Evolutionary conservation across 2,329 filamentous ascomycete genomes (phyloP).

Genomic region (Lasiodiplodia theobromae): DNA sequence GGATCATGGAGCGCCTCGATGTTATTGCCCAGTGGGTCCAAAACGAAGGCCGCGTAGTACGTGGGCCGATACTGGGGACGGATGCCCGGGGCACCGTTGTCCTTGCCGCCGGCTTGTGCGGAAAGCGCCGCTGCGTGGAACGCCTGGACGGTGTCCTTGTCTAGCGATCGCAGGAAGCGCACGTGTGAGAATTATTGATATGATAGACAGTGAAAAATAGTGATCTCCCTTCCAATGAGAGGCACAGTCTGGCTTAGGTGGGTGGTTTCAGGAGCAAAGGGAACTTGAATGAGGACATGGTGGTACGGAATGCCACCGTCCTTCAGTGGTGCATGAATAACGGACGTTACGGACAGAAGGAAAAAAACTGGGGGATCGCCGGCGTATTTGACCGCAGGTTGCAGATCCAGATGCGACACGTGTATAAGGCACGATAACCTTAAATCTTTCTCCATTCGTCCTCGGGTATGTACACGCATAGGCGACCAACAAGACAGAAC

Average conservation of each 20-base stretch:
- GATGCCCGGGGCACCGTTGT: slow-evolving; percentile 38
- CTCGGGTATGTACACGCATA: neutral
- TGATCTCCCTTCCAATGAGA: neutral
- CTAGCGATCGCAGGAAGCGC: neutral
- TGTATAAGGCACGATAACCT: neutral
- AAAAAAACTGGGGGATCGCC: neutral
- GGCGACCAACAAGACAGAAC: neutral
- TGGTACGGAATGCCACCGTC: neutral
- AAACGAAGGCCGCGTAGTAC: slow-evolving; percentile 41
- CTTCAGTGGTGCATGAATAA: neutral
- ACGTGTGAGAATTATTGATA: no score
- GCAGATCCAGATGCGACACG: neutral
- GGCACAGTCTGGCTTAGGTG: neutral
- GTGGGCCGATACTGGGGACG: slow-evolving; percentile 38
- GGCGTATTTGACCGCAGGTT: neutral
- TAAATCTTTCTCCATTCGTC: neutral
- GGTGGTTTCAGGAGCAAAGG: neutral
- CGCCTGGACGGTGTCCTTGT: slow-evolving; percentile 8
- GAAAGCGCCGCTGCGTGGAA: slow-evolving; percentile 24
- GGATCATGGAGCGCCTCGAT: slow-evolving; percentile 6
- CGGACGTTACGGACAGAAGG: neutral
- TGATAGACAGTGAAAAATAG: neutral
- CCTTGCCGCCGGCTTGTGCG: slow-evolving; percentile 36
- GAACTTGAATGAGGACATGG: neutral
- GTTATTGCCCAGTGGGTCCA: slow-evolving; percentile 35